phyloP scores from a whole-genome alignment of 768 basidiomycete genomes.

The Punctularia strigosozonata region DNA sequence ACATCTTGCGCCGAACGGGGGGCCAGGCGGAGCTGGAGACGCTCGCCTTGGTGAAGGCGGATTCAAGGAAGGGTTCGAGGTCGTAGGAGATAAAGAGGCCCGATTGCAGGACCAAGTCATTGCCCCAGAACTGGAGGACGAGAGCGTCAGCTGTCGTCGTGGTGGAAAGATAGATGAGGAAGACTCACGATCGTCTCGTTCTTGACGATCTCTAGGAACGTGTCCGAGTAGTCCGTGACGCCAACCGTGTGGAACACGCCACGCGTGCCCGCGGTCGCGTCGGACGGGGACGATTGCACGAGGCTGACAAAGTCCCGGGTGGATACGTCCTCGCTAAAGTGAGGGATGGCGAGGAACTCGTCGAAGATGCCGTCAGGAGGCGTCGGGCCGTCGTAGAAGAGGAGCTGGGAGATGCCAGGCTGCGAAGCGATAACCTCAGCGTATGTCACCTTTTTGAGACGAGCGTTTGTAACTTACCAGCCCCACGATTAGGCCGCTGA shows the following conservation, averaged over 20 bases:
- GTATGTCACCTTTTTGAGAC: constrained; percentile 4
- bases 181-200: constrained; percentile 29
- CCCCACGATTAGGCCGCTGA: too few species aligned
- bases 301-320: constrained; percentile 31
- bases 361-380: constrained; percentile 40
- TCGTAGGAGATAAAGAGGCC: constrained; percentile 32
- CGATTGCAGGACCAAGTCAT: constrained; percentile 19
- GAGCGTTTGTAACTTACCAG: too few species aligned
- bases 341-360: constrained; percentile 33
- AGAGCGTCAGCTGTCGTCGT: not conserved
- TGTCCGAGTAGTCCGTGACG: constrained; percentile 21
- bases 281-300: constrained; percentile 24
- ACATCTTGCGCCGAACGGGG: constrained; percentile 22
- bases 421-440: constrained; percentile 1
- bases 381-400: constrained; percentile 51
- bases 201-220: constrained; percentile 26
- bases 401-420: constrained; percentile 16
- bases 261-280: constrained; percentile 19
- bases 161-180: not conserved
- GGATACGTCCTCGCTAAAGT: constrained; percentile 23
- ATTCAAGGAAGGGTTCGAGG: constrained; percentile 38
- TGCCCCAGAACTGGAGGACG: constrained; percentile 32
- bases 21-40: constrained; percentile 33
- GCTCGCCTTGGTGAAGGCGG: constrained; percentile 25
- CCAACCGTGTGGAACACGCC: constrained; percentile 29